Base-by-base conservation (phyloP, 2,329 filamentous ascomycete genomes). In the Fusarium goolgardi region DNA sequence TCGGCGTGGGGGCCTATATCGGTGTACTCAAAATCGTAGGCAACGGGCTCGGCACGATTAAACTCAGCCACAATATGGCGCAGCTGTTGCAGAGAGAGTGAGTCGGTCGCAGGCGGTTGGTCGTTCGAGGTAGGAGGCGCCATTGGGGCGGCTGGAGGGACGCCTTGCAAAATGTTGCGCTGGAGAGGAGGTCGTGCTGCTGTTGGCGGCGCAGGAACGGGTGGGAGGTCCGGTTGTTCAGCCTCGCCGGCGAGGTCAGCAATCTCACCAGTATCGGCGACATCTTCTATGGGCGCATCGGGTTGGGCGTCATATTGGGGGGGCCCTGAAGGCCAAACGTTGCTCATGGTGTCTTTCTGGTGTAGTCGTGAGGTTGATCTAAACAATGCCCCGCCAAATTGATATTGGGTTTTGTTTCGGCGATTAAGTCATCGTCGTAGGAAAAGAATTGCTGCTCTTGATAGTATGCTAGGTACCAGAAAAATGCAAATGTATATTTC, bases 1-100 rank as follows among this genome's bases (percentile, higher is more conserved):
- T 96, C 93, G 20, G 92, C 88, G 72, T 97, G 90, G 1, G 88
- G 82, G 23, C 90, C 89, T 57, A 86, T 86, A 78, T 95, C 91
- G 27, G 86, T 82, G 80, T 95, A 95, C 67, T 87, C 87, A 77
- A 97, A 99, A 63, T 96, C 94, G 82, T 99, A 99, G 13, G 89
- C 88, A 43, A 86, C 83, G 50, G 90, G 86, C 69, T 94, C 91
- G 52, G 84, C 76, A 67, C 87, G 88, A 18, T 91, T 91, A 70
- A 93, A 88, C 61, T 94, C 91, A 65, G 88, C 87, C 20, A 94
- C 90, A 55, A 94, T 86, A 69, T 87, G 88, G 67, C 88, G 86
- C 50, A 95, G 83, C 78, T 95, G 91, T 63, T 89, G 85, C 43
- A 95, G 81, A 34, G 91, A 94, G 29, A 95, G 83, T 18, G 91